Evolutionary conservation across 2,329 filamentous ascomycete species (phyloP).

Genomic region (Botrytis fragariae): DNA sequence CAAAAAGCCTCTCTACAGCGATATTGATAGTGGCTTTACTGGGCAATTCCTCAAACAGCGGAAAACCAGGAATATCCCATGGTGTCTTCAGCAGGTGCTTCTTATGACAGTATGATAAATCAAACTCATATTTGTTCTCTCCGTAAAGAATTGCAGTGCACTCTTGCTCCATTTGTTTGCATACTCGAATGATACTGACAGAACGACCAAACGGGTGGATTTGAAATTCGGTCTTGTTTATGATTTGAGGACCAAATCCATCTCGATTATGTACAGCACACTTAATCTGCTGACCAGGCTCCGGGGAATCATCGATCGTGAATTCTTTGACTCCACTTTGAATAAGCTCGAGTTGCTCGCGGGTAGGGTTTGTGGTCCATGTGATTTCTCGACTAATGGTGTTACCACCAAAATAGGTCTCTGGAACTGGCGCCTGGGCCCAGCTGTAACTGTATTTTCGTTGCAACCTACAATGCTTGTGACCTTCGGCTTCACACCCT

Average conservation of each 20-base stretch:
- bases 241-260: not conserved
- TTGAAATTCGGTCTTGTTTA: not conserved
- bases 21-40: not conserved
- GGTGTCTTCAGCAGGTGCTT: too few species aligned
- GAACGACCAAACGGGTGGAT: not conserved
- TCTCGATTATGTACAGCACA: not conserved
- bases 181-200: not conserved
- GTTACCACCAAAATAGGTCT: not conserved
- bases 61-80: not conserved
- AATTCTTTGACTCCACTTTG: not conserved
- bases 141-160: not conserved
- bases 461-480: not conserved
- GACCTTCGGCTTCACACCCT: not conserved
- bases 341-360: not conserved
- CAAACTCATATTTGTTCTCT: not conserved
- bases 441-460: not conserved
- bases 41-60: not conserved
- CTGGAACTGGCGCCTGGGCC: not conserved
- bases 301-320: not conserved
- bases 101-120: not conserved
- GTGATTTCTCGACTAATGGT: not conserved
- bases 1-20: not conserved
- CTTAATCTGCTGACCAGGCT: not conserved
- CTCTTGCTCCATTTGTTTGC: slow-evolving; percentile 3
- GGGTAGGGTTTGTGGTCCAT: not conserved